Base-by-base conservation (phyloP, 176 grass and related monocot species). In the Phoenix roebelenii region DNA sequence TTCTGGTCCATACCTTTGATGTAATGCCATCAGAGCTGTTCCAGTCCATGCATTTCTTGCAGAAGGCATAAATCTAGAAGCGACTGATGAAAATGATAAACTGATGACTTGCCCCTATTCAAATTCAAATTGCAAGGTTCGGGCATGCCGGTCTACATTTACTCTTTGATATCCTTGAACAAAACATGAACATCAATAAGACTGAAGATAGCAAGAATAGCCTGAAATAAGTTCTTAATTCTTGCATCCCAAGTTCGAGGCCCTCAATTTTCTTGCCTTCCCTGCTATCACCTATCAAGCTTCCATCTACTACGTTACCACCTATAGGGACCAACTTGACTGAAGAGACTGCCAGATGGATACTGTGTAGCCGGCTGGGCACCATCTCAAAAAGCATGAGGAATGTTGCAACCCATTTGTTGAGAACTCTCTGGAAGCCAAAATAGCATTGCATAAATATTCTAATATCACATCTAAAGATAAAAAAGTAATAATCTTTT, bases 161-260 rank as follows among this genome's bases (percentile, higher is more conserved):
- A 76, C 71, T 98, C 74, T 80, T 98, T 64, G 78, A 78, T 68
- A 98, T 98, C 69, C 93, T 82, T 32, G 87, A 65, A 72, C 93
- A 98, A 71, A 98, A 98, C 87, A 98, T 98, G 76, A 98, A 92
- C 84, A 92, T 77, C 39, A 98, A 23, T 70, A 98, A 52, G 59
- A 92, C 82, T 18, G 87, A 88, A 1, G 93, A 98, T 49, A 98
- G 61, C 69, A 98, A 75, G 68, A 98, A 98, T 3, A 98, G 66
- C 60, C 93, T 77, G 28, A 98, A 98, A 63, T 98, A 98, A 5
- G 76, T 98, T 58, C 85, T 83, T 74, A 98, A 70, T 72, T 98
- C 93, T 76, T 92, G 84, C 76, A 98, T 72, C 30, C 87, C 84
- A n/a, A 98, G 81, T 48, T 92, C 93, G 49, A 98, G 80, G 4